These are phyloP conservation scores for Penicillium oxalicum DNA, from an alignment of 2,329 filamentous ascomycete species.

Conservation along the genomic window DNA sequence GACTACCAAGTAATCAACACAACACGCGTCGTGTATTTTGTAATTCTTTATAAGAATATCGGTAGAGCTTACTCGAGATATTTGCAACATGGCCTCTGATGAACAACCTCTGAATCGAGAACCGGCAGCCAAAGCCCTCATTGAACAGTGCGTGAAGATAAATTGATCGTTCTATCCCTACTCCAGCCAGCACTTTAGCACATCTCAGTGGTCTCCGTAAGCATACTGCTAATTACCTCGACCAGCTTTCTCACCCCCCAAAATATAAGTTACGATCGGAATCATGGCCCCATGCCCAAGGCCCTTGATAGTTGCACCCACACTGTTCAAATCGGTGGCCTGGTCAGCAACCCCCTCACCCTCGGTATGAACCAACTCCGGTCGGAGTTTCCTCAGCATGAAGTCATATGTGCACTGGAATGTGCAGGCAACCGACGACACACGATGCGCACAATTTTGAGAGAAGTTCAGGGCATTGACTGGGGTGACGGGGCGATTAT, in stretches of 20 bases:
- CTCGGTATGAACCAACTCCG: conserved; percentile 46
- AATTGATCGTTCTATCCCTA: neutral
- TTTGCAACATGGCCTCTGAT: neutral
- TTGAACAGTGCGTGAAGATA: conserved; percentile 1
- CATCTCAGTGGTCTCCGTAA: too few species aligned
- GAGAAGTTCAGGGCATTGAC: conserved; percentile 55
- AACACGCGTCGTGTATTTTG: too few species aligned
- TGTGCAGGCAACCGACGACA: conserved; percentile 57
- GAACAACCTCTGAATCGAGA: conserved; percentile 5
- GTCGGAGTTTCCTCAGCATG: conserved; percentile 47
- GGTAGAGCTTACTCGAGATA: too few species aligned
- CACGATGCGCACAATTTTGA: conserved; percentile 54
- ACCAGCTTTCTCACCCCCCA: conserved; percentile 49
- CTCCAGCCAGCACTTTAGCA: neutral
- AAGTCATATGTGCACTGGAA: conserved; percentile 52
- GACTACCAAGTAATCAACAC: too few species aligned
- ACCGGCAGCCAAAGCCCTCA: neutral
- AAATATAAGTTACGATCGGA: conserved; percentile 51
- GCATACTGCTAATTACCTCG: too few species aligned
- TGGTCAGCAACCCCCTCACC: conserved; percentile 40
- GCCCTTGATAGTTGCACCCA: conserved; percentile 37
- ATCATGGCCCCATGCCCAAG: conserved; percentile 51
- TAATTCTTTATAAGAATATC: too few species aligned
- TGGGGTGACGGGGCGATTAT: conserved; percentile 57
- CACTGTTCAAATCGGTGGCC: conserved; percentile 46